Base-by-base conservation (phyloP, 179 eudicot species). In the Kewa caespitosa region DNA sequence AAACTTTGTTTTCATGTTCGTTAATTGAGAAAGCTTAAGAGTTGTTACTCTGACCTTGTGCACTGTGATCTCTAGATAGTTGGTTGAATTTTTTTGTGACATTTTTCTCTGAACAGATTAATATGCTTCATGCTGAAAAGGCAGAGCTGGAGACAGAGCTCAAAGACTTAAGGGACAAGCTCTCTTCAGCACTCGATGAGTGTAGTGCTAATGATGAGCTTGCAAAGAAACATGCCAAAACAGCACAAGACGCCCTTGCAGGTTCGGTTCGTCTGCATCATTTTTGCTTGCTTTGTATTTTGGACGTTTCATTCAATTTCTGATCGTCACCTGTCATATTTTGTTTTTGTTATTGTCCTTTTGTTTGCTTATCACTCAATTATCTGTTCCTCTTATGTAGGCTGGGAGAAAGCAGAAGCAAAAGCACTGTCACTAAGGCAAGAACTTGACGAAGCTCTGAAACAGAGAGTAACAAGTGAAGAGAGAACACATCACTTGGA, bases 351-450 rank as follows among this genome's bases (percentile, higher is more conserved):
- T 14, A 64, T 22, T 80, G 39, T 2, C 42, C 39, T 67, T 20
- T 18, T n/a, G 12, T 7, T 60, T n/a, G 41, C 60, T 69, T 13
- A 38, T 67, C 39, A 25, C 25, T 37, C 28, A 37, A 25, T 33
- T 43, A 55, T 17, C 39, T 48, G 71, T 33, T 72, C 2, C 1
- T 38, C 25, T 38, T 73, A 6, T 64, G 54, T 70, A 93, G 97
- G 97, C 27, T 93, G 93, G 97, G 95, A 91, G 79, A 95, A 89
- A 80, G 91, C 93, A 68, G 92, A 89, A 83, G 85, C 84, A 25
- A 92, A 89, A 77, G 91, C 86, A 72, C 30, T 79, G 70, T 80
- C 85, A 8, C 72, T 93, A 52, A 90, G 87, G 76, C 82, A 89
- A 84, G 95, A 95, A 80, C 79, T 93, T 20, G 91, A 88, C 23